phyloP scores from a whole-genome alignment of 169 alveolate species.

The Plasmodium gaboni region DNA sequence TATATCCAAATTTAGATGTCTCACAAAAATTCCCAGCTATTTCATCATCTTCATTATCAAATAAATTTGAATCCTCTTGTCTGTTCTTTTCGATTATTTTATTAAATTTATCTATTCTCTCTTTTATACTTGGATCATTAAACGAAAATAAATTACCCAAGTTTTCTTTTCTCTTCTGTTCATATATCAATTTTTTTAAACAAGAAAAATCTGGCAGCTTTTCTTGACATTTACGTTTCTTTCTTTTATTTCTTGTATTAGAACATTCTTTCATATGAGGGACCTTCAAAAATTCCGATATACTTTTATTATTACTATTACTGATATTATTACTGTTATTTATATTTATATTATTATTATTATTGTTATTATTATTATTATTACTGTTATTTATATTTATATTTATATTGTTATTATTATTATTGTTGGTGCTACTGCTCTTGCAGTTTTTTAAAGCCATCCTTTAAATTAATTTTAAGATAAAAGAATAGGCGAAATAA shows the following conservation, averaged over 20 bases:
- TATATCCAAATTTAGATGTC: slow-evolving; percentile 70
- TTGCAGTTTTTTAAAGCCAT: too few relatives aligned
- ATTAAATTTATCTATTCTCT: slow-evolving; percentile 49
- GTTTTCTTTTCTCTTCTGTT: slow-evolving; percentile 58
- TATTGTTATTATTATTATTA: neutral
- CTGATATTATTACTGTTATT: neutral
- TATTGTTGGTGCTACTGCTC: too few relatives aligned
- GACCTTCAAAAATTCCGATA: neutral
- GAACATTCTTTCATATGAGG: neutral
- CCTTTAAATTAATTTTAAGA: too few relatives aligned
- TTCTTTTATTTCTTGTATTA: slow-evolving; percentile 18
- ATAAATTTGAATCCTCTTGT: slow-evolving; percentile 18
- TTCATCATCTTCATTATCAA: slow-evolving; percentile 31
- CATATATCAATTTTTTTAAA: slow-evolving; percentile 66
- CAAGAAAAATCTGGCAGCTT: slow-evolving; percentile 72
- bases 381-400: too few relatives aligned
- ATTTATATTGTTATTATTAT: too few relatives aligned
- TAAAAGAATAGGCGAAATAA: too few relatives aligned
- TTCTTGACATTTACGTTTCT: slow-evolving; percentile 9
- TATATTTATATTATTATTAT: neutral
- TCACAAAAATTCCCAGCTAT: slow-evolving; percentile 35
- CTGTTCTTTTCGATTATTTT: slow-evolving; percentile 52
- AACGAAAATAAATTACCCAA: slow-evolving; percentile 43
- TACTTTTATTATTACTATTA: neutral
- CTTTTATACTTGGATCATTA: slow-evolving; percentile 61